phyloP scores from a whole-genome alignment of 495 filamentous ascomycete species.

The Letharia columbiana region DNA sequence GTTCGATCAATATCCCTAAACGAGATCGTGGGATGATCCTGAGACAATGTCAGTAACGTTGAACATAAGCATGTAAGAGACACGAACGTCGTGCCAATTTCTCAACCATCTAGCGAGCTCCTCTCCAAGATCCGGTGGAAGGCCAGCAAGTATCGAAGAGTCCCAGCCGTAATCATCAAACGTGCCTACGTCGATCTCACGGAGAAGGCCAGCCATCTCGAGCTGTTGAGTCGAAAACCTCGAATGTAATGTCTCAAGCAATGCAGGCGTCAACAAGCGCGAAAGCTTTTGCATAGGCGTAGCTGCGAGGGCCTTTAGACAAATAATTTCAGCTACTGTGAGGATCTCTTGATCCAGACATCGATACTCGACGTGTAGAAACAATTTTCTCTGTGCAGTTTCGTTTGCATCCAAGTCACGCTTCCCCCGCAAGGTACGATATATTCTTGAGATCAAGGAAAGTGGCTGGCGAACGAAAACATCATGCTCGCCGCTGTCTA shows the following conservation, averaged over 20 bases:
- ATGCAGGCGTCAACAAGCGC: constrained; percentile 40
- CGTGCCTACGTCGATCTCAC: constrained; percentile 36
- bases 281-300: constrained; percentile 40
- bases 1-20: constrained; percentile 30
- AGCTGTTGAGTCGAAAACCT: constrained; percentile 52
- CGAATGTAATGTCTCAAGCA: constrained; percentile 45
- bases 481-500: constrained; percentile 45
- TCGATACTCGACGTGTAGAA: constrained; percentile 66
- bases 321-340: constrained; percentile 35
- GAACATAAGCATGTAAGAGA: background rate
- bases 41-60: constrained; percentile 10
- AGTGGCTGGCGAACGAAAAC: constrained; percentile 78
- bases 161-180: constrained; percentile 39
- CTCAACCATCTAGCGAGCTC: constrained; percentile 37
- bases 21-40: constrained; percentile 33
- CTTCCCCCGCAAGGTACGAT: constrained; percentile 18
- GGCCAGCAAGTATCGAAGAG: constrained; percentile 31
- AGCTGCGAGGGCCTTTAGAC: constrained; percentile 35
- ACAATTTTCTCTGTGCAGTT: constrained; percentile 35
- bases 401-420: constrained; percentile 22
- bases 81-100: constrained; percentile 42
- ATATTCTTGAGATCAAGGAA: constrained; percentile 74
- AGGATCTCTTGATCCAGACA: constrained; percentile 60
- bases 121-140: constrained; percentile 32
- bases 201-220: constrained; percentile 38